Evolutionary conservation across 2,329 filamentous ascomycete species (phyloP), one percentile per base, ranked within the genome.

Genomic region (Colletotrichum noveboracense): DNA sequence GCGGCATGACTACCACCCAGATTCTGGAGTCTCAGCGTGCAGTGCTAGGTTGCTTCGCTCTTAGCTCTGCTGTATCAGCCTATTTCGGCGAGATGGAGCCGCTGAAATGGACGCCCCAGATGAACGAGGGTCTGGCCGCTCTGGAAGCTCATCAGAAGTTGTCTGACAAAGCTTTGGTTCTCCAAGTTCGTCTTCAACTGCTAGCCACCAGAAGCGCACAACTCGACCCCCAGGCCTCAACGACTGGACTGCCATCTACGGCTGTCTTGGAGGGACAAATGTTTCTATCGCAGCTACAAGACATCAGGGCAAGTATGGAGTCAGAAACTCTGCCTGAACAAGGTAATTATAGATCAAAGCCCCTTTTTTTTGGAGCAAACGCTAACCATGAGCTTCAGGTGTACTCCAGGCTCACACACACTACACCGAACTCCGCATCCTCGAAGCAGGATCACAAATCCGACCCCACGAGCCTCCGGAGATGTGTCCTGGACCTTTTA

Each of bases 131-230:
- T 1, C 56, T 70, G 12, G 67, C 38, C 21, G 16, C 56, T 0
- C 32, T 64, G 7, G n/a, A 21, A 21, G 28, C 32, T 6, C 16
- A 48, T 14, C 48, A 30, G 7, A 24, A 70, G 7, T 43, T 12
- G 7, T 28, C 12, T 26, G 56, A 70, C 16, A 28, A 5, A 8
- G 26, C 24, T 7, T 48, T 70, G 21, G 18, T 36, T 7, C 3
- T 52, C 4, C 67, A 70, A 32, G 67, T 64, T 7, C 67, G 67
- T 34, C 58, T 70, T 10, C 55, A 70, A 12, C 5, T 70, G 34
- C 34, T 70, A 1, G 18, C 58, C 18, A 28, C 24, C 3, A 43
- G 61, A 10, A 34, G 55, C 21, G 67, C 32, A 9, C 67, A 70
- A 0, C 1, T 24, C 34, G 24, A 52, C 4, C 24, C n/a, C 6